Evolutionary conservation across 768 basidiomycete species (phyloP).

Genomic region (Suillus weaverae): DNA sequence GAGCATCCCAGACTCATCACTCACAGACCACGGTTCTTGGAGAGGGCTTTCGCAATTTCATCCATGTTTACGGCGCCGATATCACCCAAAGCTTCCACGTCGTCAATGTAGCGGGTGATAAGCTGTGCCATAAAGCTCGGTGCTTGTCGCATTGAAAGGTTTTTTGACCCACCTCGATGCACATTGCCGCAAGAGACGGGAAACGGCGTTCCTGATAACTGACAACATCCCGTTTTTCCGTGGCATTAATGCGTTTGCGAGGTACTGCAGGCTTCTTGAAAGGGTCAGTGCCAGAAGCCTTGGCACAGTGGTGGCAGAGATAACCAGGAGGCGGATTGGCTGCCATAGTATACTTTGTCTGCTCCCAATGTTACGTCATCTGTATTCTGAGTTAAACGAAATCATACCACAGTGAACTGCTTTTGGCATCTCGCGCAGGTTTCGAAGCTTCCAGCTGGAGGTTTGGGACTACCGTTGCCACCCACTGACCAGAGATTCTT

Average conservation of each 20-base stretch:
- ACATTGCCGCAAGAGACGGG: conserved; percentile 72
- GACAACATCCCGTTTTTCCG: conserved; percentile 67
- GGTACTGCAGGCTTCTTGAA: conserved; percentile 76
- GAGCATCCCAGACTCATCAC: conserved; percentile 29
- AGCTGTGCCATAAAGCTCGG: conserved; percentile 45
- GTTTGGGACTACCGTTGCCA: conserved; percentile 43
- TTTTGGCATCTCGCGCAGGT: conserved; percentile 80
- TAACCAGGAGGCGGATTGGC: conserved; percentile 70
- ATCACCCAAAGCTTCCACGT: conserved; percentile 87
- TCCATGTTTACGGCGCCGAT: conserved; percentile 85
- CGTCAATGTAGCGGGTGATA: conserved; percentile 82
- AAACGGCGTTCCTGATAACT: conserved; percentile 71
- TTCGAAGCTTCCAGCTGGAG: conserved; percentile 76
- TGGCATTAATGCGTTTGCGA: conserved; percentile 59
- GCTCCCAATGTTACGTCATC: neutral
- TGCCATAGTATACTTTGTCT: conserved; percentile 89
- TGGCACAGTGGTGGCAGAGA: conserved; percentile 84
- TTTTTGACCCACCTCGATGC: conserved; percentile 60
- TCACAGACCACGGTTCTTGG: conserved; percentile 79
- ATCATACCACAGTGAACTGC: conserved; percentile 79
- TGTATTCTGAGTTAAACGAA: neutral
- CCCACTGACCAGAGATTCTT: conserved; percentile 43
- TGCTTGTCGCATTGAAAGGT: neutral
- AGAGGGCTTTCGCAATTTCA: conserved; percentile 78
- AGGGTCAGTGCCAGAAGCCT: conserved; percentile 73